Percentiles rank a stretch among this genome's conserved stretches.
Evolutionary conservation across 805 yeast genomes (phyloP).

Genomic region (Sporopachydermia lactativora): DNA sequence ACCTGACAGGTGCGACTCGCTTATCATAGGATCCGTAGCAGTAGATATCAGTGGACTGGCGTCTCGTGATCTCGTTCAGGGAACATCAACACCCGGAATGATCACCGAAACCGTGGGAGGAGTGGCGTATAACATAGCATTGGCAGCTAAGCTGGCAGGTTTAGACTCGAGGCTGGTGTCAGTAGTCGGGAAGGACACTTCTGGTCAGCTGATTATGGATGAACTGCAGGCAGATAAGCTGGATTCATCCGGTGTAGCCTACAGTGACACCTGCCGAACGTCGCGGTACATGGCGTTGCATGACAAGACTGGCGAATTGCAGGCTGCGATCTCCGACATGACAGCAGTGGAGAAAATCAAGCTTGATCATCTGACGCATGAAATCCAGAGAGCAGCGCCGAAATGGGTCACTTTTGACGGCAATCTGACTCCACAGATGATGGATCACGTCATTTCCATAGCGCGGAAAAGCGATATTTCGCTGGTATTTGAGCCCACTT

Average conservation of each 20-base stretch:
- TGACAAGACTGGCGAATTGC: conserved; percentile 41
- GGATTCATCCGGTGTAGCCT: conserved; percentile 27
- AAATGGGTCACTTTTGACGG: conserved; percentile 48
- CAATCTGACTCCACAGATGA: conserved; percentile 36
- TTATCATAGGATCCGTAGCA: conserved; percentile 66
- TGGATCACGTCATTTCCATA: conserved; percentile 23
- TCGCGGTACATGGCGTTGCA: conserved; percentile 70
- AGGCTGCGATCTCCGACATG: conserved; percentile 82
- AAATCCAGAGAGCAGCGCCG: conserved; percentile 31
- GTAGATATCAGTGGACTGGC: conserved; percentile 52
- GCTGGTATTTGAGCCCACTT: conserved; percentile 59
- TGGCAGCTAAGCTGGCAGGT: conserved; percentile 30
- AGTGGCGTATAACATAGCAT: conserved; percentile 66
- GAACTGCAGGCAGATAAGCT: conserved; percentile 21
- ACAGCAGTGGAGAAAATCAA: conserved; percentile 41
- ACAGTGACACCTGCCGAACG: conserved; percentile 23
- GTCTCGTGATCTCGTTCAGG: conserved; percentile 16
- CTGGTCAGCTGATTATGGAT: conserved; percentile 29
- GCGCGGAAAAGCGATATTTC: conserved; percentile 23
- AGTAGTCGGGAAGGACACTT: conserved; percentile 43
- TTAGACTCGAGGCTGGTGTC: conserved; percentile 34
- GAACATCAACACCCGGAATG: conserved; percentile 66
- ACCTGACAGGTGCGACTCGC: conserved; percentile 14
- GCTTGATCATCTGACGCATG: conserved; percentile 24
- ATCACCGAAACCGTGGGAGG: conserved; percentile 57